phyloP scores from a whole-genome alignment of 1,284 basidiomycete species.

The Ganoderma multipileum region DNA sequence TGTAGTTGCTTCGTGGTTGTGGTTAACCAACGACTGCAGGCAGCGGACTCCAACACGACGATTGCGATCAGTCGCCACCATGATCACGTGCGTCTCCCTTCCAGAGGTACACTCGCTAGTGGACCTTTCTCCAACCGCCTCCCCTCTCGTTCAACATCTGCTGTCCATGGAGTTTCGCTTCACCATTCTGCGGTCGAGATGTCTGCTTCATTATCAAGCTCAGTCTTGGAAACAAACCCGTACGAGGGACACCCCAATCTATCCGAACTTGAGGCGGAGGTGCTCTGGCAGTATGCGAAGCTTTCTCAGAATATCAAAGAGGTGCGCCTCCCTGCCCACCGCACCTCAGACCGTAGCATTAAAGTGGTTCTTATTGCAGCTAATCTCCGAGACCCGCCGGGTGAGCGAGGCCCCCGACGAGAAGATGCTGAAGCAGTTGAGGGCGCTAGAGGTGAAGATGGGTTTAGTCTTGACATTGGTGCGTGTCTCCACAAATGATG shows the following conservation, averaged over 20 bases:
- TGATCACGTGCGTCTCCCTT: background rate
- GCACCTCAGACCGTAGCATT: background rate
- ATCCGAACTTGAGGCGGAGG: conserved; percentile 58
- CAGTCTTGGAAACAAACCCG: conserved; percentile 66
- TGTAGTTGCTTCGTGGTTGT: background rate
- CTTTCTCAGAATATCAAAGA: conserved; percentile 61
- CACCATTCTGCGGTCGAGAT: conserved; percentile 8
- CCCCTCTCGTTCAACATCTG: background rate
- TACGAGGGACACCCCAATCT: conserved; percentile 70
- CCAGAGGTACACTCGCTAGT: background rate
- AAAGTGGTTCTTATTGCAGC: conserved; percentile 42
- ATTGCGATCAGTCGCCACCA: background rate
- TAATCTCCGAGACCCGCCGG: conserved; percentile 62
- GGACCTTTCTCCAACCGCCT: too few relatives aligned
- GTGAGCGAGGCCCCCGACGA: conserved; percentile 78
- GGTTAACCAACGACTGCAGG: background rate
- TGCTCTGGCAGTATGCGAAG: conserved; percentile 68
- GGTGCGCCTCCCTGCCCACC: conserved; percentile 43
- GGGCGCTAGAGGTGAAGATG: conserved; percentile 93
- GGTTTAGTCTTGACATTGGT: conserved; percentile 91
- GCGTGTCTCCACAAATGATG: conserved; percentile 36
- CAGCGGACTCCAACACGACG: background rate
- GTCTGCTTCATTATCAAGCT: conserved; percentile 38
- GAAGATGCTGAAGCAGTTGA: conserved; percentile 77
- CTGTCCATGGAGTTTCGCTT: background rate